These are phyloP conservation scores for Senna siamea DNA, from an alignment of 306 rosid genomes.

Conservation along the genomic window DNA sequence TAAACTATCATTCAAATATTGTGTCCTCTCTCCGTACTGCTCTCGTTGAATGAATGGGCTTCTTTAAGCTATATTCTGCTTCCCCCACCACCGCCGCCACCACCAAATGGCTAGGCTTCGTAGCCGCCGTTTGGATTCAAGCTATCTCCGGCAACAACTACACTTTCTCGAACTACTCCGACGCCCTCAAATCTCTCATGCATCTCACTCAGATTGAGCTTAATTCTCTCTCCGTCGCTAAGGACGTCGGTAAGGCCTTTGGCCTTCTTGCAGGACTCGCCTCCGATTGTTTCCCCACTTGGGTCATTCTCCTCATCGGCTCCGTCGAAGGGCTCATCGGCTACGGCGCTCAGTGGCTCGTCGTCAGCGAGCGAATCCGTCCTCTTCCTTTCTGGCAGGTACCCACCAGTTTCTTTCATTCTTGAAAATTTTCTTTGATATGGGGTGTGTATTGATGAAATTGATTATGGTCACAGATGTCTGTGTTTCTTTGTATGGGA, in stretches of 20 bases:
- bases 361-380: constrained; percentile 62
- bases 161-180: constrained; percentile 94
- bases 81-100: constrained; percentile 39
- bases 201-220: constrained; percentile 74
- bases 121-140: constrained; percentile 88
- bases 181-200: constrained; percentile 81
- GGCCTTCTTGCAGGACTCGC: constrained; percentile 70
- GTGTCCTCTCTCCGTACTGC: too few species aligned
- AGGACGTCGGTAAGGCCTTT: constrained; percentile 72
- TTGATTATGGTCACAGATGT: too few species aligned
- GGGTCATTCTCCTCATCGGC: constrained; percentile 67
- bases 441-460: too few species aligned
- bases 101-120: constrained; percentile 82
- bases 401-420: not conserved
- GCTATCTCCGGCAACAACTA: constrained; percentile 93
- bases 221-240: constrained; percentile 72
- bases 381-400: constrained; percentile 95
- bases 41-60: constrained; percentile 44
- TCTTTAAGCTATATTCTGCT: not conserved
- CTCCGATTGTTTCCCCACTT: constrained; percentile 57
- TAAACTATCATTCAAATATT: not conserved
- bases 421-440: too few species aligned
- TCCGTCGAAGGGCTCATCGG: constrained; percentile 66
- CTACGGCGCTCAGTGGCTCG: constrained; percentile 74
- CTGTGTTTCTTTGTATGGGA: constrained; percentile 84